These are phyloP conservation scores for Malassezia restricta DNA, from an alignment of 1,284 basidiomycete genomes.

Conservation along the genomic window DNA sequence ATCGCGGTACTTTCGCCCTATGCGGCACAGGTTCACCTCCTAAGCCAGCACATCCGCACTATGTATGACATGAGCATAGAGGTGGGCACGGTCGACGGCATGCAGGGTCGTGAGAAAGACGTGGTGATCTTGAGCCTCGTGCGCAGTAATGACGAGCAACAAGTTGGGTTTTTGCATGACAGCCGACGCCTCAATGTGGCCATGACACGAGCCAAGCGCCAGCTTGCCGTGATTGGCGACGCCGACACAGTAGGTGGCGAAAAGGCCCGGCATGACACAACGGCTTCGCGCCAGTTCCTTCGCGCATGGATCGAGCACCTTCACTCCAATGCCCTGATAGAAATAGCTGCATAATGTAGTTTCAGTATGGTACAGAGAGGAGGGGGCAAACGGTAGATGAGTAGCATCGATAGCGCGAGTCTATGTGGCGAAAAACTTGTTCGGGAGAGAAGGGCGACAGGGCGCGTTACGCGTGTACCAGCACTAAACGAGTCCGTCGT, in stretches of 20 bases:
- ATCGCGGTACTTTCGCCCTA: slow-evolving; percentile 85
- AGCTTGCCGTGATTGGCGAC: slow-evolving; percentile 38
- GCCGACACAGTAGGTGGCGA: slow-evolving; percentile 24
- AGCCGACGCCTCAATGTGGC: slow-evolving; percentile 40
- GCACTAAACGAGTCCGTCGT: slow-evolving; percentile 24
- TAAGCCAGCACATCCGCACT: slow-evolving; percentile 58
- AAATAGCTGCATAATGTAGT: slow-evolving; percentile 1
- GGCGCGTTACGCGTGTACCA: too few species aligned
- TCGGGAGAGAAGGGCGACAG: too few species aligned
- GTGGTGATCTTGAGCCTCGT: slow-evolving; percentile 36
- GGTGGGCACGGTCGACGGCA: slow-evolving; percentile 38
- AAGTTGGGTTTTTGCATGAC: slow-evolving; percentile 38
- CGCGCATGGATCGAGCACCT: slow-evolving; percentile 17
- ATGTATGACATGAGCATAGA: slow-evolving; percentile 21
- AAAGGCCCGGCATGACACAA: neutral
- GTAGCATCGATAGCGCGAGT: too few species aligned
- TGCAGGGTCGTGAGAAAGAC: slow-evolving; percentile 44
- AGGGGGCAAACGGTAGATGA: too few species aligned
- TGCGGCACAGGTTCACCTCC: slow-evolving; percentile 39
- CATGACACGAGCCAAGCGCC: slow-evolving; percentile 40
- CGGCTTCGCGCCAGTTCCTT: slow-evolving; percentile 12
- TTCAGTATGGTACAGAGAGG: neutral
- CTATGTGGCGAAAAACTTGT: too few species aligned
- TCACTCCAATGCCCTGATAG: slow-evolving; percentile 14
- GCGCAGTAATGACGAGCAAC: slow-evolving; percentile 25